These are phyloP conservation scores for Pseudogymnoascus verrucosus DNA, from an alignment of 2,329 filamentous ascomycete genomes.

Conservation along the genomic window DNA sequence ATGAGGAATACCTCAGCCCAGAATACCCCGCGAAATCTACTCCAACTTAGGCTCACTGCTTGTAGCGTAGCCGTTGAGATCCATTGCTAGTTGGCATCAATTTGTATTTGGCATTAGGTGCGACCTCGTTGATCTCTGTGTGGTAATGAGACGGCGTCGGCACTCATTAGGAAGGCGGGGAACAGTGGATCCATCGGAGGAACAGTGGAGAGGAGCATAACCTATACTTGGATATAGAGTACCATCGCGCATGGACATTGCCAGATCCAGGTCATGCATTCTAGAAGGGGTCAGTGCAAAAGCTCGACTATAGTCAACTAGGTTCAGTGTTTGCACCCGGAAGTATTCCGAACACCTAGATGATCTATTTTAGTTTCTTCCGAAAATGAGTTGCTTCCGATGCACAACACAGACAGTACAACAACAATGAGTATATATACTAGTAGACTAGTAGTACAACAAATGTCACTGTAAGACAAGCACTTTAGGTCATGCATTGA, in stretches of 20 bases:
- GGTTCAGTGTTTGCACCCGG: background rate
- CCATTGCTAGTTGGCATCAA: background rate
- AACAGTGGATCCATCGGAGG: background rate
- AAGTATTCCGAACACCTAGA: background rate
- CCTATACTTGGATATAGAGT: background rate
- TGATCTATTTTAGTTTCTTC: background rate
- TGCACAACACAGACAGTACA: background rate
- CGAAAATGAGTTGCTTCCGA: background rate
- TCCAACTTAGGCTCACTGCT: background rate
- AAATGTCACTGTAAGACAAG: background rate
- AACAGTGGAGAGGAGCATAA: background rate
- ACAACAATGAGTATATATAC: background rate
- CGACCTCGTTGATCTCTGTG: background rate
- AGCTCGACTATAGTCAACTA: background rate
- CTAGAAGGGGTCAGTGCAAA: background rate
- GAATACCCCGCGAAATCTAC: background rate
- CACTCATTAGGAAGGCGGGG: background rate
- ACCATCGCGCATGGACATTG: background rate
- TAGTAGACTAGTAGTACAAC: background rate
- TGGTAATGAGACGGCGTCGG: background rate
- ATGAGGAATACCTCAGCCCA: background rate
- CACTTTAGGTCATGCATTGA: background rate
- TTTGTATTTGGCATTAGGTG: background rate
- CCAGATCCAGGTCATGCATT: background rate
- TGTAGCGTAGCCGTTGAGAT: background rate